Evolutionary conservation across 192 early-diverging fungal genomes (phyloP), one percentile per base, ranked within the genome.

Genomic region (Backusella liffmaniae): DNA sequence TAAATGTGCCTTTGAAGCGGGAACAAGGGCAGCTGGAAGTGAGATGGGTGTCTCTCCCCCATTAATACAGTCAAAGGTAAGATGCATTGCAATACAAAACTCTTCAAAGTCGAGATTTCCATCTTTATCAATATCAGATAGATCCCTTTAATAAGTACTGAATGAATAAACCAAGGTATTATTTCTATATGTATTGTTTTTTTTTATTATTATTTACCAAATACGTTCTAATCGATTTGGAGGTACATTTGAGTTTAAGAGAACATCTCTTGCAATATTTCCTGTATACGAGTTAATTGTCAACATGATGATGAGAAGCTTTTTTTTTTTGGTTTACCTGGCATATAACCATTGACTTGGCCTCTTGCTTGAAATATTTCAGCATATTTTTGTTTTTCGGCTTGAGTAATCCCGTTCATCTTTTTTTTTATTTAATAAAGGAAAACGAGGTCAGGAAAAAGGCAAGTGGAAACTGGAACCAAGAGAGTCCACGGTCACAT

Each of bases 101-200:
- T 95, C 94, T 76, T 95, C 94, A 79, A 94, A 90, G 77, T 95
- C 94, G 69, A 95, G 87, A 36, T 87, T 86, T 4, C 94, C 92
- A 79, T 95, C 94, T 71, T 90, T 90, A 83, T 95, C 94, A 66
- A 95, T 95, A 73, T 95, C 94, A 32, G 92, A 88, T 26, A 95
- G 87, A 79, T 95, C 91, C 88, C 88, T 89, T 70, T 74, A 39
- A 53, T 13, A 62, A 62, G 5, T 5, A 49, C 15, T 49, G 46
- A n/a, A 49, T 49, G 15, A 49, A n/a, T 16, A 49, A 49, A 15
- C 16, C 4, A 21, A 18, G 9, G 37, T 5, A 10, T 7, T 49
- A 13, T 44, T 44, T 44, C n/a, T 5, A 0, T 18, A 23, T 56
- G 16, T 21, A 53, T 16, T 30, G 5, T 16, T 44, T 44, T 29